A percentile compares a stretch with the other conserved stretches of the same genome.
Evolutionary conservation across 2,329 filamentous ascomycete genomes (phyloP).

Genomic region (Pseudogymnoascus sp.): DNA sequence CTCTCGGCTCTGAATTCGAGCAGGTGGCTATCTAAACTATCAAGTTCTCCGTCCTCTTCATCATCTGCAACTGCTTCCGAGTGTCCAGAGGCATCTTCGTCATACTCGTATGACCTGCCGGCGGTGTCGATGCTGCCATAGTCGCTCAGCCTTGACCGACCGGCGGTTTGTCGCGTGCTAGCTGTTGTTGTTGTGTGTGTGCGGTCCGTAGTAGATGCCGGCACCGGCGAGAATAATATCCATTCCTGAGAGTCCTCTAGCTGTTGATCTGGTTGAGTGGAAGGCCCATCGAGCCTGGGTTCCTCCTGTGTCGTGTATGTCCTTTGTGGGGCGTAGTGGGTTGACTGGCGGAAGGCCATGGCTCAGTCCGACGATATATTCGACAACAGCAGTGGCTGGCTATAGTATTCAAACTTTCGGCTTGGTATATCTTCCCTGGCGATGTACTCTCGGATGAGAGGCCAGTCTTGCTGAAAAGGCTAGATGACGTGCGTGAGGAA

Average conservation of each 20-base stretch:
- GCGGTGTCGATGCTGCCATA: slow-evolving; percentile 70
- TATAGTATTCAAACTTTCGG: neutral
- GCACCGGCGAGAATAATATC: slow-evolving; percentile 83
- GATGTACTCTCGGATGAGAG: neutral
- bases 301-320: slow-evolving; percentile 36
- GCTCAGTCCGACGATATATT: neutral
- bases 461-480: neutral
- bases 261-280: slow-evolving; percentile 28
- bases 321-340: slow-evolving; percentile 45
- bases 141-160: slow-evolving; percentile 69
- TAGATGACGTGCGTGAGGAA: slow-evolving; percentile 1
- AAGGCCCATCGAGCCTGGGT: slow-evolving; percentile 22
- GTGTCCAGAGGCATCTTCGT: slow-evolving; percentile 40
- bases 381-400: neutral
- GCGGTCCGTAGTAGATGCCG: slow-evolving; percentile 58
- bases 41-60: slow-evolving; percentile 70
- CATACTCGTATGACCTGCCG: slow-evolving; percentile 50
- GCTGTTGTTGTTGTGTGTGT: slow-evolving; percentile 53
- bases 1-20: slow-evolving; percentile 70
- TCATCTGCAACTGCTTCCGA: slow-evolving; percentile 49
- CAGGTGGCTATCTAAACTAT: slow-evolving; percentile 87
- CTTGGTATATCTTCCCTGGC: neutral
- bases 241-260: slow-evolving; percentile 81
- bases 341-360: slow-evolving; percentile 57
- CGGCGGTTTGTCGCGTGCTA: slow-evolving; percentile 59